phyloP scores from a whole-genome alignment of 306 rosid species.

The Trifolium repens region DNA sequence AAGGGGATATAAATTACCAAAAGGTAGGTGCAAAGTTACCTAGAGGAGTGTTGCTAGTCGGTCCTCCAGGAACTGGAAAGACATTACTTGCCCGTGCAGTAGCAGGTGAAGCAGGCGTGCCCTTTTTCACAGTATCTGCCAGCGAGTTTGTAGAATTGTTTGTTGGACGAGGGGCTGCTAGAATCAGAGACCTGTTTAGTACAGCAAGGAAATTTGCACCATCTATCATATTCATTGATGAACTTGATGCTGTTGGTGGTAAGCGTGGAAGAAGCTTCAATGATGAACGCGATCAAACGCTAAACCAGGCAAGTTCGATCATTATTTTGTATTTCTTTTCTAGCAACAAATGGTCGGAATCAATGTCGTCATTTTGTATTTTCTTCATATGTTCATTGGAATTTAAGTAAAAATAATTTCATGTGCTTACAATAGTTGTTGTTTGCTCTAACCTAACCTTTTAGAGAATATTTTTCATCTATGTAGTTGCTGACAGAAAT shows the following conservation, averaged over 20 bases:
- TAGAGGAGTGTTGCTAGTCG: conserved; percentile 88
- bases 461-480: conserved; percentile 28
- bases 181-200: conserved; percentile 86
- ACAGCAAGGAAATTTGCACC: conserved; percentile 85
- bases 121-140: conserved; percentile 91
- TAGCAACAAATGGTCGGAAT: not conserved
- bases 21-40: conserved; percentile 94
- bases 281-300: conserved; percentile 94
- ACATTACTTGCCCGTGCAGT: conserved; percentile 96
- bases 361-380: not conserved
- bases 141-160: conserved; percentile 97
- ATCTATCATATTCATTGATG: conserved; percentile 91
- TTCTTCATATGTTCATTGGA: conserved; percentile 26
- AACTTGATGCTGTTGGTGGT: conserved; percentile 97
- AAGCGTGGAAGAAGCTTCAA: conserved; percentile 96
- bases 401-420: not conserved
- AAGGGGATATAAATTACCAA: conserved; percentile 82
- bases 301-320: conserved; percentile 74
- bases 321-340: conserved; percentile 22
- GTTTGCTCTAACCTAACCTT: conserved; percentile 8
- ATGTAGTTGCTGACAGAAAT: conserved; percentile 92
- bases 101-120: conserved; percentile 98
- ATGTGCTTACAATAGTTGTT: no score
- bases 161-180: conserved; percentile 98
- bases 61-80: conserved; percentile 99